Base-by-base conservation (phyloP, 164 flowering plant genomes). In the Tetracentron sinense region DNA sequence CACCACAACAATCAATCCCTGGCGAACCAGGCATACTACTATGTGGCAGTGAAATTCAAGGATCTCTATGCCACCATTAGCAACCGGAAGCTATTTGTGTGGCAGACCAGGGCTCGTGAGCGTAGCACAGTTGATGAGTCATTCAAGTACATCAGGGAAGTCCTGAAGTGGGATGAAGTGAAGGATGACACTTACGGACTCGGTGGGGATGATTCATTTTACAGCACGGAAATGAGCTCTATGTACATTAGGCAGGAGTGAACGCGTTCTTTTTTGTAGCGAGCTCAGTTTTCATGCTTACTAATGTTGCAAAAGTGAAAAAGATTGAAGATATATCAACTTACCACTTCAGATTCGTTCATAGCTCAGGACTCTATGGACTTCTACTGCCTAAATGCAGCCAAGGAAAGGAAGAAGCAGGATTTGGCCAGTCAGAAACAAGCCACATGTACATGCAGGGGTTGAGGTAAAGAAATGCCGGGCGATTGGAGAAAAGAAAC, bases 131-230 rank as follows among this genome's bases (percentile, higher is more conserved):
- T 85, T 6, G 82, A 83, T 29, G 80, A 80, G 50, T 80, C 83
- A 14, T 70, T 85, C 66, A 85, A 72, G 62, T 85, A 72, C 64
- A 67, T 75, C 6, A 73, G 73, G 67, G 90, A 82, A 63, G 77
- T 85, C 11, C 67, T 85, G 20, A 85, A 73, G 68, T 85, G 90
- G 86, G 80, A 80, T 3, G 85, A 84, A 29, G 88, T 78, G 69
- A 84, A 75, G 69, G 74, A 72, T 33, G 69, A 68, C 2, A 68
- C 68, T 12, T 79, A 77, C 46, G 74, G 66, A 23, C 62, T 59
- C 22, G 44, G 1, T 42, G 77, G 35, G 25, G 82, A 77, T 19
- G 79, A 77, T 21, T 81, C 85, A 12, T 77, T 70, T 60, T 81
- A 79, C 61, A 79, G 82, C 30, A 77, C 79, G 8, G 82, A 81